Percentiles rank a stretch among this genome's conserved stretches.
Evolutionary conservation across 2,329 filamentous ascomycete genomes (phyloP).

Genomic region (Apiospora aurea): DNA sequence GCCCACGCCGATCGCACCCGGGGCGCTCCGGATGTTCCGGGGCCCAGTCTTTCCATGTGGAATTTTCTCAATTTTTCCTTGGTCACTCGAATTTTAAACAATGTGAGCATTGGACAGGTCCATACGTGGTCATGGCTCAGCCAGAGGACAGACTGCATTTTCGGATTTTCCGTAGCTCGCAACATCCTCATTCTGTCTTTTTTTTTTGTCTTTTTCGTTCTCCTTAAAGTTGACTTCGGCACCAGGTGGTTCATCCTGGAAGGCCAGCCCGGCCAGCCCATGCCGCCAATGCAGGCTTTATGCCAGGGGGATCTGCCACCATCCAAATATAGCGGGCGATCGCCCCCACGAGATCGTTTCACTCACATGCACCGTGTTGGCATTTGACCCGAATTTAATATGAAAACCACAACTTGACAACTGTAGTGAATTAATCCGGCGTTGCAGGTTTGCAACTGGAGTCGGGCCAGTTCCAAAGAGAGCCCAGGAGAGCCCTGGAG

Average conservation of each 20-base stretch:
- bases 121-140: neutral
- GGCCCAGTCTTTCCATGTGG: neutral
- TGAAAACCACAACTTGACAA: neutral
- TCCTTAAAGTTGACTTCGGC: constrained; percentile 12
- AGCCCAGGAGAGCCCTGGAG: neutral
- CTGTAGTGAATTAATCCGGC: neutral
- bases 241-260: constrained; percentile 13
- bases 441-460: constrained; percentile 13
- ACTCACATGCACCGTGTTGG: constrained; percentile 13
- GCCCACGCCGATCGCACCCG: constrained; percentile 18
- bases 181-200: neutral
- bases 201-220: neutral
- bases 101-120: neutral
- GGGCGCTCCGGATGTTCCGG: constrained; percentile 15
- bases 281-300: constrained; percentile 9
- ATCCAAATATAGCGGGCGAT: constrained; percentile 20
- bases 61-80: constrained; percentile 3
- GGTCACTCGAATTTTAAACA: neutral
- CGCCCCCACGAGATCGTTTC: constrained; percentile 20
- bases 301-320: constrained; percentile 18
- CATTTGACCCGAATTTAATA: neutral
- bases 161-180: neutral
- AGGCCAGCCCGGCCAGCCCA: neutral
- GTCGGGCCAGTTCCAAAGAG: neutral
- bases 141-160: neutral